Base-by-base conservation (phyloP, 257 asterid genomes). In the Osmanthus fragrans region DNA sequence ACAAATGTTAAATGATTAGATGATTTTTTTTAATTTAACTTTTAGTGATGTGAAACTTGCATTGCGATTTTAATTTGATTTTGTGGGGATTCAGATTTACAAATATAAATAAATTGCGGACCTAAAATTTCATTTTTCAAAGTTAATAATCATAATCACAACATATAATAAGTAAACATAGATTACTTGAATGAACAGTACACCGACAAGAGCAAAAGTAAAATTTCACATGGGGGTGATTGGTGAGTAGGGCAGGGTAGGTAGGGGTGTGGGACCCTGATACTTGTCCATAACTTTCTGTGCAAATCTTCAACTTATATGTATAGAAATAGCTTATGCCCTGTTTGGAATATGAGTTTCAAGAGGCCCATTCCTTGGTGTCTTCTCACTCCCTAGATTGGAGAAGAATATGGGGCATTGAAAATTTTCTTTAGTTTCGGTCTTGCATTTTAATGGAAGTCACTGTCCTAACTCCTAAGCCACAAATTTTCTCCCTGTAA, bases 381-480 rank as follows among this genome's bases (percentile, higher is more conserved):
- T 56, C 27, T 19, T 54, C 25, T 63, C 36, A 63, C 15, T 63
- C 69, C 34, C 69, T 25, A 12, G 69, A 63, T 63, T 63, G 69
- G 69, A 63, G 27, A 63, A 63, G 69, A 25, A 63, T 63, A 63
- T 25, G 69, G 69, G 36, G 69, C 69, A 63, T 11, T 25, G 69
- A 63, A 63, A 25, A 25, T 3, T 63, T 63, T 63, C 19, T 8
- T 27, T 63, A 16, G 69, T 63, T 63, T 63, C 25, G 36, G 69
- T 63, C 19, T 27, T 63, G 21, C 33, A 63, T 10, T 25, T 3
- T 63, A 63, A 63, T 25, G 69, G 69, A 63, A 63, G 69, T 63
- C 69, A 25, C 34, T 63, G 36, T 63, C 69, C 69, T 63, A 25
- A 9, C n/a, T 63, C 69, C 69, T 63, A 25, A 9, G 18, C 69